Base-by-base conservation (phyloP, 139 green algal genomes). In the Chlamydomonas sp. region DNA sequence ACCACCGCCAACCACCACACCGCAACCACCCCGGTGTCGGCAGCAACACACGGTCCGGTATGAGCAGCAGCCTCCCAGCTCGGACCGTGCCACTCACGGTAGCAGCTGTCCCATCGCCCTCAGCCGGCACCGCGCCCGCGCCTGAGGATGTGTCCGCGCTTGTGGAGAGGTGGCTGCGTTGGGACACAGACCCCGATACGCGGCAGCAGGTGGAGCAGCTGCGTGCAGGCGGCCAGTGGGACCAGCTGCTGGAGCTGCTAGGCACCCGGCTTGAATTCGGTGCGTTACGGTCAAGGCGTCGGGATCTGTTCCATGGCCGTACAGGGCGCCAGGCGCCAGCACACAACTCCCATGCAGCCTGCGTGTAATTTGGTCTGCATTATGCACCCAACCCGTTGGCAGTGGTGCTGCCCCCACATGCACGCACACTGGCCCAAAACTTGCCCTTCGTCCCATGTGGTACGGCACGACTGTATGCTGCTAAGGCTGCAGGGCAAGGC, bases 191-290 rank as follows among this genome's bases (percentile, higher is more conserved):
- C 72, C 49, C 78, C 5, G 61, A 31, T 2, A 89, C 85, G 0
- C 63, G 89, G 1, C 59, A 68, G 4, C 5, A 85, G 9, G 78
- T 95, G 15, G 68, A 93, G 78, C 75, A 74, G 17, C 77, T 95
- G 2, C 17, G 90, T 1, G 69, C 78, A 0, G 18, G 14, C 1
- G 84, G 82, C 0, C 72, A 93, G 20, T 59, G 80, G 9, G 80
- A 62, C 3, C 64, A 83, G 63, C 88, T 96, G 1, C 9, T 75
- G 15, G 86, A 94, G 0, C 81, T 94, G 6, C 75, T 96, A 17
- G 85, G 84, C 4, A 74, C 83, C 63, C 88, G 92, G 0, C 85
- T 96, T 3, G 91, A 96, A 83, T 96, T 96, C 84, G 94, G 94
- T 95, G 80, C 69, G 90, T n/a, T n/a, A n/a, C n/a, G n/a, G n/a